Evolutionary conservation across 305 asterid genomes (phyloP), one percentile per base, ranked within the genome.

Genomic region (Euphrasia arctica): DNA sequence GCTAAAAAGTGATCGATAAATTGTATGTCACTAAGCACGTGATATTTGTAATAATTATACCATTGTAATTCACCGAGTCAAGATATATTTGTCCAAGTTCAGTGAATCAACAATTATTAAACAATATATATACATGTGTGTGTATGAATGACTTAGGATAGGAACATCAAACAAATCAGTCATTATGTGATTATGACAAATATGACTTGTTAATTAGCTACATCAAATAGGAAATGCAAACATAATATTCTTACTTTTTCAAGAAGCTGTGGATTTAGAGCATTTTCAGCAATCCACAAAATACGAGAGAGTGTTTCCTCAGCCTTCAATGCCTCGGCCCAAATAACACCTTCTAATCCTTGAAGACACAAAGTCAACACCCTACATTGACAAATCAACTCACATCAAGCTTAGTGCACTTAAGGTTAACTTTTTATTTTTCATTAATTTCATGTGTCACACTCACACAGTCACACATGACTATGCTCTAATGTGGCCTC

Each of bases 231-330:
- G 67, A 45, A 60, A 67, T 34, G 48, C 63, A 13, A 31, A 66
- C 32, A 9, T 39, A 31, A 48, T 42, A 60, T 54, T 25, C 47
- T 55, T 71, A 92, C 99, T 95, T 83, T 88, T 80, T 83, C 90
- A 66, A 86, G 77, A 67, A 93, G 96, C 65, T 62, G 81, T 39
- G 79, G 79, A 77, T 88, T 93, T 70, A 93, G 74, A 64, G 97
- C 80, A 74, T 90, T 93, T 75, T 93, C 97, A 62, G 79, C 77
- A 74, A 93, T 76, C 97, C 99, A 93, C 56, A 93, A 68, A 63
- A 90, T 79, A 66, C 92, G 99, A 72, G 85, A 75, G 57, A 90
- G 74, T 64, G 81, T 68, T 51, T 81, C 84, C 73, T 90, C 95
- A 65, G 80, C 58, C 65, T 77, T 82, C 84, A 93, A 78, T 29